Evolutionary conservation across 345 rosid species (phyloP).

Genomic region (Rhodamnia rubescens): DNA sequence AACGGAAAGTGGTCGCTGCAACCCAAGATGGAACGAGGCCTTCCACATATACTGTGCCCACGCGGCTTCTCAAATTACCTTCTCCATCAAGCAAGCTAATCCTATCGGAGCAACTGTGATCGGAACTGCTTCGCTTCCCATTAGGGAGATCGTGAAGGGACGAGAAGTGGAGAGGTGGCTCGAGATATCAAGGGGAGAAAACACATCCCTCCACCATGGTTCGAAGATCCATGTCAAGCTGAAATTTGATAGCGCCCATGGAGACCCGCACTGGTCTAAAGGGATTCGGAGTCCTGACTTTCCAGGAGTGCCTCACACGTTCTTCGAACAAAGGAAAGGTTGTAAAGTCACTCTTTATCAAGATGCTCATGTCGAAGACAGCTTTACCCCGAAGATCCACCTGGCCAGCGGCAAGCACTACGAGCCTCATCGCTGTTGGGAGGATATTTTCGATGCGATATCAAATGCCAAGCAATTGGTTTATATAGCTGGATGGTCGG

Average conservation of each 20-base stretch:
- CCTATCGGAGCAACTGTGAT: conserved; percentile 19
- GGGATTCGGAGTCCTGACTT: conserved; percentile 29
- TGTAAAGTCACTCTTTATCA: conserved; percentile 46
- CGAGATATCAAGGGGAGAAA: conserved; percentile 5
- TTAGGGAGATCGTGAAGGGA: conserved; percentile 18
- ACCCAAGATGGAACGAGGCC: conserved; percentile 27
- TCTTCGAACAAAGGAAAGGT: conserved; percentile 28
- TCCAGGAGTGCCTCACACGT: conserved; percentile 39
- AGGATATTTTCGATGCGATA: conserved; percentile 39
- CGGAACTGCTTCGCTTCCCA: conserved; percentile 37
- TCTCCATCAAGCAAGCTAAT: conserved; percentile 28
- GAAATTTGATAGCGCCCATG: conserved; percentile 16
- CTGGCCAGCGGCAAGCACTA: conserved; percentile 22
- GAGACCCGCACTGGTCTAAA: conserved; percentile 22
- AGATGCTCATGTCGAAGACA: conserved; percentile 38
- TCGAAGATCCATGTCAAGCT: conserved; percentile 33
- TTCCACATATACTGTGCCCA: conserved; percentile 42
- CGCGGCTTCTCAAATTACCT: conserved; percentile 25
- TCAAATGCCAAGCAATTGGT: conserved; percentile 33
- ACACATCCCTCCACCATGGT: conserved; percentile 5
- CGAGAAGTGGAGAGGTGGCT: conserved; percentile 33
- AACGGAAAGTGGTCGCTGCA: conserved; percentile 6
- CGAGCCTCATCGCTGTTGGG: conserved; percentile 34
- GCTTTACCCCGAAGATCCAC: conserved; percentile 14
- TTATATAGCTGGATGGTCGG: conserved; percentile 50